Percentiles rank a stretch among this genome's conserved stretches.
These are phyloP conservation scores for Malassezia sympodialis DNA, from an alignment of 1,284 basidiomycete species.

Conservation along the genomic window DNA sequence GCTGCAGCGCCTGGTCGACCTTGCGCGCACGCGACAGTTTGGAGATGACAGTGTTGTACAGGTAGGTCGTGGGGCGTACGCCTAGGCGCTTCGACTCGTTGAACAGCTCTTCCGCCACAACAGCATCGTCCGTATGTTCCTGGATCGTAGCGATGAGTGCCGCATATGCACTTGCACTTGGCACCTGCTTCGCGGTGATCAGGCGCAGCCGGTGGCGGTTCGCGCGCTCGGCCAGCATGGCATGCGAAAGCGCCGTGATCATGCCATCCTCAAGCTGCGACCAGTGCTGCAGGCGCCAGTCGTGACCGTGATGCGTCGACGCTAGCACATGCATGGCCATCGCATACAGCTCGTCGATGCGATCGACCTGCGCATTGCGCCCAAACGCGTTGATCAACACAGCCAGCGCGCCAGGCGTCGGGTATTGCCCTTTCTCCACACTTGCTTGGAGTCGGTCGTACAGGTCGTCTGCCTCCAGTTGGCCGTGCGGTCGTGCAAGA, in stretches of 20 bases:
- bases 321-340: slow-evolving; percentile 45
- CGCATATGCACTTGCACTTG: slow-evolving; percentile 37
- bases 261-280: slow-evolving; percentile 35
- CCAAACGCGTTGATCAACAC: slow-evolving; percentile 33
- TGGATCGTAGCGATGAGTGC: slow-evolving; percentile 42
- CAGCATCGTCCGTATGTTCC: slow-evolving; percentile 46
- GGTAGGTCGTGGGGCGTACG: slow-evolving; percentile 34
- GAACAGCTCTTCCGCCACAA: slow-evolving; percentile 43
- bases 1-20: slow-evolving; percentile 38
- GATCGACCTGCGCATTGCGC: slow-evolving; percentile 52
- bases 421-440: slow-evolving; percentile 3
- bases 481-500: slow-evolving; percentile 13
- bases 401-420: slow-evolving; percentile 24
- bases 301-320: slow-evolving; percentile 25
- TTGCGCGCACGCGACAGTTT: slow-evolving; percentile 46
- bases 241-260: slow-evolving; percentile 43
- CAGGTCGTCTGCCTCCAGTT: slow-evolving; percentile 9
- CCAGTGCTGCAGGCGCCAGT: slow-evolving; percentile 50
- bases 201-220: slow-evolving; percentile 33
- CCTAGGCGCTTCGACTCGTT: slow-evolving; percentile 42
- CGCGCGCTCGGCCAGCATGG: slow-evolving; percentile 29
- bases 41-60: slow-evolving; percentile 47
- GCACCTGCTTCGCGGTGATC: slow-evolving; percentile 33
- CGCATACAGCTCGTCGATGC: slow-evolving; percentile 54
- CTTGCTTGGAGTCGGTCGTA: slow-evolving; percentile 1